These are phyloP conservation scores for Fraxinus anomala DNA, from an alignment of 257 asterid species.

Conservation along the genomic window DNA sequence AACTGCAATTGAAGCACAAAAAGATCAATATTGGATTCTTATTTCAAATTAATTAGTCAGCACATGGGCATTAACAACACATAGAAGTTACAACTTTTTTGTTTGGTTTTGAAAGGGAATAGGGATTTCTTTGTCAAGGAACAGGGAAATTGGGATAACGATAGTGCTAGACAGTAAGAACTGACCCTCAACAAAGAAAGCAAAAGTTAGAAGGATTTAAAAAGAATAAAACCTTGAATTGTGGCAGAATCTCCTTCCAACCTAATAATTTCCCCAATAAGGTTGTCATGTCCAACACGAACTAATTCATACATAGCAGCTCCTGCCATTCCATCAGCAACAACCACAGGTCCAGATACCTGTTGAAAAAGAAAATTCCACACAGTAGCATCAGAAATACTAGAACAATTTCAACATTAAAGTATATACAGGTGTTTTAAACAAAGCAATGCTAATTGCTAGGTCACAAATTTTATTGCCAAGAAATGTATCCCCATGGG, in stretches of 20 bases:
- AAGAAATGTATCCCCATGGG: background rate
- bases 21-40: background rate
- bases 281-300: too few relatives aligned
- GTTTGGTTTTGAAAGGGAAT: background rate
- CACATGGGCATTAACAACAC: background rate
- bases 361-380: too few relatives aligned
- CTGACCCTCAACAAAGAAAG: background rate
- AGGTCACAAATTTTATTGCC: background rate
- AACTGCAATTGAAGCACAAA: slow-evolving; percentile 36
- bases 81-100: background rate
- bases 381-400: background rate
- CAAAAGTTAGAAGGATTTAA: too few relatives aligned
- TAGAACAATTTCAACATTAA: slow-evolving; percentile 2
- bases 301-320: too few relatives aligned
- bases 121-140: background rate
- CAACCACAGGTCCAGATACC: too few relatives aligned
- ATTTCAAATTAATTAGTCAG: background rate
- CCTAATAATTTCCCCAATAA: too few relatives aligned
- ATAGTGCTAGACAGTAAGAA: background rate
- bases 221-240: too few relatives aligned
- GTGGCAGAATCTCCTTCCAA: too few relatives aligned
- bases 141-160: background rate
- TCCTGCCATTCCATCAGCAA: too few relatives aligned
- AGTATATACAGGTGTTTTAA: background rate
- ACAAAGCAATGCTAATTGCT: background rate